Evolutionary conservation across 2,329 filamentous ascomycete species (phyloP).

Genomic region (Cytospora schulzeri): DNA sequence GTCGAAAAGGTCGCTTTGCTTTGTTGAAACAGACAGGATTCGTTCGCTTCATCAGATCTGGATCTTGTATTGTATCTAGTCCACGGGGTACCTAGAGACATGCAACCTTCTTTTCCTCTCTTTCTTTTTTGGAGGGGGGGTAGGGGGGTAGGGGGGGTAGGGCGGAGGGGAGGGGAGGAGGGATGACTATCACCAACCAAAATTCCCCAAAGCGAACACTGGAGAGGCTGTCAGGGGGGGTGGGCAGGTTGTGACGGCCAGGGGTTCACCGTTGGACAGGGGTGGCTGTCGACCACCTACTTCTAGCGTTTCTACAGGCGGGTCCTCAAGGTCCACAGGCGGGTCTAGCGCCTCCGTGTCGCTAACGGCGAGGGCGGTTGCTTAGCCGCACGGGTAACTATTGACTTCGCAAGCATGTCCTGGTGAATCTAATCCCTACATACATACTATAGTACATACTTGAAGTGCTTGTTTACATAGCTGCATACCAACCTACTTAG

Average conservation of each 20-base stretch:
- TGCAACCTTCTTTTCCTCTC: too few relatives aligned
- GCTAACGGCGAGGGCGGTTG: background rate
- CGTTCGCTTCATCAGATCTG: background rate
- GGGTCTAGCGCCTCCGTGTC: background rate
- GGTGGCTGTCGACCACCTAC: background rate
- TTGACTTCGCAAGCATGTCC: background rate
- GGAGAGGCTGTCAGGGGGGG: background rate
- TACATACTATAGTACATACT: too few relatives aligned
- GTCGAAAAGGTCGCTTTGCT: background rate
- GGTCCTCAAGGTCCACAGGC: background rate
- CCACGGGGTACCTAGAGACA: too few relatives aligned
- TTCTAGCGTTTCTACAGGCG: constrained; percentile 1
- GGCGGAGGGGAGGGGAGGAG: too few relatives aligned
- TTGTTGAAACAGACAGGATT: background rate
- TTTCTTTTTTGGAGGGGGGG: background rate
- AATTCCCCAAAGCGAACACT: too few relatives aligned
- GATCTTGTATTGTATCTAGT: background rate
- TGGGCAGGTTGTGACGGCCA: background rate
- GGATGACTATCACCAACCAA: background rate
- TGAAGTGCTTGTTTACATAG: too few relatives aligned
- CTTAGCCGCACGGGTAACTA: background rate
- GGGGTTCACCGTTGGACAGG: constrained; percentile 2
- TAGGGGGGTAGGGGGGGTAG: too few relatives aligned
- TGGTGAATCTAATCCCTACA: background rate
- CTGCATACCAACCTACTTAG: too few relatives aligned